Evolutionary conservation across 176 grass and related monocot genomes (phyloP), one percentile per base, ranked within the genome.

Genomic region (Oryza meridionalis): DNA sequence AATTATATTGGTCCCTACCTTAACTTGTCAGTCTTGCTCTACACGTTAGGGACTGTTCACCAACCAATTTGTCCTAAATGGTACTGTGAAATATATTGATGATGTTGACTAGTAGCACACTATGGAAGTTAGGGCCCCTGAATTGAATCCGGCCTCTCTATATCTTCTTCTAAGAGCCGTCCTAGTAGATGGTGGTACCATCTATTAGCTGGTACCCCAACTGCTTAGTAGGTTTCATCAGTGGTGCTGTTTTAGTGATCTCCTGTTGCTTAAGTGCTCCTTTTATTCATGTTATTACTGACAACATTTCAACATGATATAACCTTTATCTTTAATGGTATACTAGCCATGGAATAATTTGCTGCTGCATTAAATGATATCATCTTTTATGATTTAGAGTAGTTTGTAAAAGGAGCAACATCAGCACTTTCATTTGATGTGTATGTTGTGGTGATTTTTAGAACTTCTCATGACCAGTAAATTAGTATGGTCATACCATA

Each of bases 51-150:
- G 68, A 51, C 38, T 83, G 17, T 83, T 73, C 75, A 90, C 79
- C 63, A 79, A 90, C 80, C 80, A 87, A 51, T 75, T 79, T 70
- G 84, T 68, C 70, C 81, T 79, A 80, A 81, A 83, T 80, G 50
- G 74, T 90, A 87, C 80, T 32, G 69, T 67, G 50, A 83, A 75
- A 74, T 83, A 50, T 87, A 75, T 79, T 83, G n/a, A 83, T 83
- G n/a, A 64, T 86, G 75, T 82, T 74, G 68, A 75, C 49, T 50
- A 62, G 58, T 62, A 83, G 42, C 79, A 86, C 69, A 68, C 27
- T 16, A 25, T 68, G 74, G 35, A 86, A 79, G 40, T 78, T 90
- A 49, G 63, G 59, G 63, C 68, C 47, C 64, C 84, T 83, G 77
- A 70, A 76, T 37, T 81, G 29, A 70, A 78, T 79, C 75, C 68